Conservation (phyloP, 768 basidiomycete genomes). For the Mrakia frigida region DNA sequence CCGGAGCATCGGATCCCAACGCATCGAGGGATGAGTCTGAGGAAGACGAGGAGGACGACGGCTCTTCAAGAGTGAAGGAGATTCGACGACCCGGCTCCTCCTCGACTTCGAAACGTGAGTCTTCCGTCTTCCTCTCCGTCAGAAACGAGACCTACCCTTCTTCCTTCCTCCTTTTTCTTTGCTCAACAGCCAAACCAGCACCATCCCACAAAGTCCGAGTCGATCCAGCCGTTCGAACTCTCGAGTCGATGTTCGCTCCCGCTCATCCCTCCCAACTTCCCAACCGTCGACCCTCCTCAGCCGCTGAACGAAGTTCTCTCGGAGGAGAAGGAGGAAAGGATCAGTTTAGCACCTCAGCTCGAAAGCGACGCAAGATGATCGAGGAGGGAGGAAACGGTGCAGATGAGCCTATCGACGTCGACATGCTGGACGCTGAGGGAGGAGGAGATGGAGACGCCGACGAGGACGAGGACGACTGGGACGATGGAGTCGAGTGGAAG, state of each 20-base stretch:
- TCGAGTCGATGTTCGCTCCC: constrained; percentile 81
- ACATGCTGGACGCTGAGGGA: constrained; percentile 55
- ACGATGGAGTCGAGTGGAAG: constrained; percentile 10
- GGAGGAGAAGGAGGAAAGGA: background rate
- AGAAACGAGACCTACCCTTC: background rate
- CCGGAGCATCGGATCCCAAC: constrained; percentile 36
- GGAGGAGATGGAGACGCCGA: constrained; percentile 29
- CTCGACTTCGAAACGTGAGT: constrained; percentile 10
- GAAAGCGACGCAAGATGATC: constrained; percentile 19
- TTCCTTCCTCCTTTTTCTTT: background rate
- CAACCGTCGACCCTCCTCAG: background rate
- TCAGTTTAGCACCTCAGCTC: constrained; percentile 25
- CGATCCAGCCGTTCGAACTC: constrained; percentile 75
- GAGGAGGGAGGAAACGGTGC: constrained; percentile 4
- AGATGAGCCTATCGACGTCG: constrained; percentile 39
- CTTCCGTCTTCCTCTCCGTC: background rate
- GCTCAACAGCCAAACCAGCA: constrained; percentile 21
- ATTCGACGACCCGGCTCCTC: background rate
- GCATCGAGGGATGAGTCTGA: background rate
- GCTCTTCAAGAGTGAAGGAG: background rate
- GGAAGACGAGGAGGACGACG: background rate
- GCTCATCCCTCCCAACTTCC: constrained; percentile 51
- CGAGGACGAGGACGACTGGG: constrained; percentile 8
- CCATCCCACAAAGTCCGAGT: constrained; percentile 40
- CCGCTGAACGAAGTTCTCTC: background rate